Conservation (phyloP, 2,329 filamentous ascomycete species). For the Alternaria longipes region DNA sequence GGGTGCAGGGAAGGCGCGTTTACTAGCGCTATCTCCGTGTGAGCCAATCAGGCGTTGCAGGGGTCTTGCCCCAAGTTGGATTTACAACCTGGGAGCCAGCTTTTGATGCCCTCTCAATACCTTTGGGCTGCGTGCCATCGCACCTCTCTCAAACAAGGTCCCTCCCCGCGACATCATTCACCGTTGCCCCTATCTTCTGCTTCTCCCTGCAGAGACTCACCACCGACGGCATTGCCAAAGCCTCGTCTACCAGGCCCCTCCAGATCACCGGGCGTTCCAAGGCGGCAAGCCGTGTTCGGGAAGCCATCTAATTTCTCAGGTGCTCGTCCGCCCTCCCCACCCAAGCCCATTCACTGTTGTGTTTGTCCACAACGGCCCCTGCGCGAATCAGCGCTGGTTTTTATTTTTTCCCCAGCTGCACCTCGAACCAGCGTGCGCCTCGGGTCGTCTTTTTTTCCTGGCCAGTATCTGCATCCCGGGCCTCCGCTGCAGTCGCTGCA, state of each 20-base stretch:
- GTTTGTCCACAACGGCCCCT: constrained; percentile 26
- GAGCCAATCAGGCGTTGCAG: constrained; percentile 27
- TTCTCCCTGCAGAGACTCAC: constrained; percentile 7
- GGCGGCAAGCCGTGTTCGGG: constrained; percentile 32
- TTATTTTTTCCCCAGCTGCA: constrained; percentile 31
- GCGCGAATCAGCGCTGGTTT: constrained; percentile 23
- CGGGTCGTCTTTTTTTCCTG: constrained; percentile 30
- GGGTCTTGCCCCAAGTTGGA: constrained; percentile 19
- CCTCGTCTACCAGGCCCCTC: constrained; percentile 25
- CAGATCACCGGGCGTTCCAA: constrained; percentile 30
- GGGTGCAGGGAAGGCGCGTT: constrained; percentile 15
- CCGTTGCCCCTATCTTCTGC: constrained; percentile 5
- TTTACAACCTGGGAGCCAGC: not conserved
- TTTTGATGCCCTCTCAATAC: constrained; percentile 21
- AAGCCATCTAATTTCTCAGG: constrained; percentile 42
- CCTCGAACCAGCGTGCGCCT: constrained; percentile 34
- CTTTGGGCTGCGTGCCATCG: constrained; percentile 24
- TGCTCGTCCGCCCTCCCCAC: constrained; percentile 27
- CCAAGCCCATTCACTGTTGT: constrained; percentile 16
- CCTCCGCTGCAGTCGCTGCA: constrained; percentile 20
- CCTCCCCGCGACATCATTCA: constrained; percentile 11
- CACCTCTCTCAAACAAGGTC: constrained; percentile 17
- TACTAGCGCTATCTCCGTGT: constrained; percentile 18
- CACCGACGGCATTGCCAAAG: constrained; percentile 4
- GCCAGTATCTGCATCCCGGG: constrained; percentile 35